Conservation (phyloP, 139 green algal genomes). For the Haematococcus lacustris region DNA sequence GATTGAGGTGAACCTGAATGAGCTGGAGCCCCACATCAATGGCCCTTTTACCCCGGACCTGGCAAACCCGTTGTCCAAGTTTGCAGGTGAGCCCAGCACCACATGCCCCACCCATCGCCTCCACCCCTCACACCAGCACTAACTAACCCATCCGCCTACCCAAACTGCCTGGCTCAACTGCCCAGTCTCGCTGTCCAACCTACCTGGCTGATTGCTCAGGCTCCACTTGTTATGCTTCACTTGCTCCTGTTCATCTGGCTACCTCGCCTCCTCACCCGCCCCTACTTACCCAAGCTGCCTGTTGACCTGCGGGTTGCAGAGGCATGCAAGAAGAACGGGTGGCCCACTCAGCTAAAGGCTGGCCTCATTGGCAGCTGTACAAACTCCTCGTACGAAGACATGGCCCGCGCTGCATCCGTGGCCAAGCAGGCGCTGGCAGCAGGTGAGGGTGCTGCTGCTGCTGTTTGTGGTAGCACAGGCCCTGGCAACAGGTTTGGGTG, state of each 20-base stretch:
- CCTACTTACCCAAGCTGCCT: no score
- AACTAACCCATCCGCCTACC: neutral
- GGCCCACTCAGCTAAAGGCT: constrained; percentile 73
- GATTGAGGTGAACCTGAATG: constrained; percentile 88
- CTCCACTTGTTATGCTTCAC: no score
- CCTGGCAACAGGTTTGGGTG: neutral
- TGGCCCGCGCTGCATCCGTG: constrained; percentile 74
- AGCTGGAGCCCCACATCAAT: constrained; percentile 93
- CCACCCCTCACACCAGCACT: neutral
- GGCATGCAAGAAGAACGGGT: constrained; percentile 60
- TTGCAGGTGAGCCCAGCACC: no score
- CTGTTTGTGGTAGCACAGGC: neutral
- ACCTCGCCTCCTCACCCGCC: no score
- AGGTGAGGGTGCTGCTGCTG: constrained; percentile 9
- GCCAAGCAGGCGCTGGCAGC: constrained; percentile 58
- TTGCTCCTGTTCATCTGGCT: no score
- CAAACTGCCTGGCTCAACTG: no score
- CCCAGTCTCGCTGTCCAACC: no score
- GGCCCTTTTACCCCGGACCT: constrained; percentile 92
- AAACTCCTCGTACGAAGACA: constrained; percentile 93
- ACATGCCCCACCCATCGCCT: no score
- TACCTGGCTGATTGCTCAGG: no score
- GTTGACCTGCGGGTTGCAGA: constrained; percentile 78
- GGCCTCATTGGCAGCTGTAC: constrained; percentile 91
- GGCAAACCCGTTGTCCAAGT: constrained; percentile 63